phyloP scores from a whole-genome alignment of 2,329 filamentous ascomycete species.

The Pezicula radicicola region DNA sequence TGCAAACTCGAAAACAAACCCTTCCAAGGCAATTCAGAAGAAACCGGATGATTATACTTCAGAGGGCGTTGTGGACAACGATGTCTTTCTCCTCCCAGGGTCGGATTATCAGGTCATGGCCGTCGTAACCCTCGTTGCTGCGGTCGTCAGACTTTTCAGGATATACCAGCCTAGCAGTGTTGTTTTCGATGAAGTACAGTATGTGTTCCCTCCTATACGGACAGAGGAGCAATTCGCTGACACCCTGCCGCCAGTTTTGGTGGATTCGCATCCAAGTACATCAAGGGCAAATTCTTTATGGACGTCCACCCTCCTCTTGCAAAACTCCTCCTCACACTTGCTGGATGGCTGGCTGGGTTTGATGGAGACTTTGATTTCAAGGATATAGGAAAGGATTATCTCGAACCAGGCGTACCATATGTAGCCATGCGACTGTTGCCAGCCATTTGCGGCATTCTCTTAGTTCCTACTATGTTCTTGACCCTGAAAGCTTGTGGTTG shows the following conservation, averaged over 20 bases:
- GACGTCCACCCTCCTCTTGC: slow-evolving; percentile 98
- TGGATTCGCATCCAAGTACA: slow-evolving; percentile 97
- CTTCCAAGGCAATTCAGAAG: slow-evolving; percentile 11
- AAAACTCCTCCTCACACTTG: slow-evolving; percentile 93
- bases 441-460: slow-evolving; percentile 81
- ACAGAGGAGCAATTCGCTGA: slow-evolving; percentile 12
- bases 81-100: slow-evolving; percentile 81
- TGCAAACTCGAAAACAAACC: slow-evolving; percentile 9
- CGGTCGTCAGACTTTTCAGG: slow-evolving; percentile 82
- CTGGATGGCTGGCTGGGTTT: slow-evolving; percentile 92
- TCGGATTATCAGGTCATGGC: slow-evolving; percentile 80
- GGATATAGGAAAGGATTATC: slow-evolving; percentile 97
- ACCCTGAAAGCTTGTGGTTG: slow-evolving; percentile 90
- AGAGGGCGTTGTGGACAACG: slow-evolving; percentile 81
- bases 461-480: slow-evolving; percentile 91
- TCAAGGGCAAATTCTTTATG: slow-evolving; percentile 99
- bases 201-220: slow-evolving; percentile 40
- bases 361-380: slow-evolving; percentile 98
- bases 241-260: slow-evolving; percentile 66
- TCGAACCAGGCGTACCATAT: slow-evolving; percentile 92
- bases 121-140: slow-evolving; percentile 70
- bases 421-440: slow-evolving; percentile 96
- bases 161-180: slow-evolving; percentile 96
- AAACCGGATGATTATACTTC: slow-evolving; percentile 62
- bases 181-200: slow-evolving; percentile 99